Evolutionary conservation across 371 early-diverging fungal genomes (phyloP), one percentile per base, ranked within the genome.

Genomic region (Mucor indicus): DNA sequence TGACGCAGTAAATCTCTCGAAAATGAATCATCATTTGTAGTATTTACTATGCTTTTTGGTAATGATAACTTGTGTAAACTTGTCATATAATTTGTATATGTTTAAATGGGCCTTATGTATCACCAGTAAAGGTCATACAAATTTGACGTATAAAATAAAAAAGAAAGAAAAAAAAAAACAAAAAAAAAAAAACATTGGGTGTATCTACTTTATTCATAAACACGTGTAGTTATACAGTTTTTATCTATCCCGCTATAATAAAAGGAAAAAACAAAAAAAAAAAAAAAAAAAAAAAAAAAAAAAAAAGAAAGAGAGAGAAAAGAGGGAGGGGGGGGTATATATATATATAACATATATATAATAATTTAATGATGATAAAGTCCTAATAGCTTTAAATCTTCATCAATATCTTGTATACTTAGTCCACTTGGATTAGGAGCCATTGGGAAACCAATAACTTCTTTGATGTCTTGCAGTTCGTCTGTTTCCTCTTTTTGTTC

Each of bases 331-430:
- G 36, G 25, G n/a, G n/a, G n/a, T n/a, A n/a, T n/a, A 33, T 4
- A 33, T 5, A 13, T 9, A 11, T 9, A 33, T 33, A 33, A 13
- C 9, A 33, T 11, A 13, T 33, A 7, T 33, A 13, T 33, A 13
- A 13, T 15, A 13, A 13, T 11, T 33, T 7, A 13, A 4, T 33
- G 5, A 13, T 25, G 38, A 32, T 49, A 23, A 45, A 60, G 54
- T 33, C 70, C 76, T 55, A 79, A 56, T 15, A 64, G 48, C 44
- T 62, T 59, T 37, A 76, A 55, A 50, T 80, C 80, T 15, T 71
- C 72, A 30, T 71, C 67, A 27, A 80, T 46, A 38, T 80, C 76
- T 38, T 61, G 33, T 13, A 40, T 16, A n/a, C 59, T 52, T 10
- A 72, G 47, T 16, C 72, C 64, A n/a, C 59, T 29, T 8, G 71